Evolutionary conservation across 495 filamentous ascomycete genomes (phyloP).

Genomic region (Xylaria intraflava): DNA sequence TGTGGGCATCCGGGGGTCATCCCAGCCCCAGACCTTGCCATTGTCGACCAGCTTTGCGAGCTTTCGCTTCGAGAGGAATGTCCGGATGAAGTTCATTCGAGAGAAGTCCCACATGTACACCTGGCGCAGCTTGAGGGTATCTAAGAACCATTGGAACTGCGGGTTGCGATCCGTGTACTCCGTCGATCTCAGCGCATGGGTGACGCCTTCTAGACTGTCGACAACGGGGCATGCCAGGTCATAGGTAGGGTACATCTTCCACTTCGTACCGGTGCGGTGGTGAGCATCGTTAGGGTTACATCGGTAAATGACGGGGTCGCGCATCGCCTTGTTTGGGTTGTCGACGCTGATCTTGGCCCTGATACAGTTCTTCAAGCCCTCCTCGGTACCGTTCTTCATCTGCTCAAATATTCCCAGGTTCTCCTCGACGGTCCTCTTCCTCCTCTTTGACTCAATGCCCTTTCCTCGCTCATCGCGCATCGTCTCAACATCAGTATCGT

Average conservation of each 20-base stretch:
- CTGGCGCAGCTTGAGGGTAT: conserved; percentile 73
- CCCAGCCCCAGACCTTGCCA: conserved; percentile 86
- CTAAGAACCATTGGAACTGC: conserved; percentile 94
- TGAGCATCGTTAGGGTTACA: conserved; percentile 70
- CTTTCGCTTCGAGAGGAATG: conserved; percentile 89
- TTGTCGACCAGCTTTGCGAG: conserved; percentile 86
- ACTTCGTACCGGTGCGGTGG: conserved; percentile 80
- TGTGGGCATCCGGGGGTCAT: conserved; percentile 91
- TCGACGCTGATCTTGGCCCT: conserved; percentile 82
- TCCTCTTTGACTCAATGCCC: conserved; percentile 65
- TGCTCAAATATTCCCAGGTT: conserved; percentile 74
- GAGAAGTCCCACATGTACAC: conserved; percentile 98
- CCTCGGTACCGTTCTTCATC: conserved; percentile 75
- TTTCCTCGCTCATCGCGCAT: conserved; percentile 75
- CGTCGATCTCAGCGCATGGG: conserved; percentile 89
- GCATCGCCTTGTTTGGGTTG: conserved; percentile 77
- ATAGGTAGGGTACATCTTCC: conserved; percentile 96
- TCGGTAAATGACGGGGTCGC: conserved; percentile 93
- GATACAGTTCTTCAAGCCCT: conserved; percentile 76
- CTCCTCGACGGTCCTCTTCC: conserved; percentile 72
- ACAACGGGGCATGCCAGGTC: conserved; percentile 91
- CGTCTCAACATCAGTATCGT: conserved; percentile 82
- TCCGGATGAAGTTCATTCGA: conserved; percentile 91
- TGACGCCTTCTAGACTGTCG: conserved; percentile 85
- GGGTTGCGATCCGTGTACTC: conserved; percentile 97